A percentile compares a stretch with the other conserved stretches of the same genome.
phyloP scores from a whole-genome alignment of 108 stramenopile species.

The Pseudonitzschia multistriata region DNA sequence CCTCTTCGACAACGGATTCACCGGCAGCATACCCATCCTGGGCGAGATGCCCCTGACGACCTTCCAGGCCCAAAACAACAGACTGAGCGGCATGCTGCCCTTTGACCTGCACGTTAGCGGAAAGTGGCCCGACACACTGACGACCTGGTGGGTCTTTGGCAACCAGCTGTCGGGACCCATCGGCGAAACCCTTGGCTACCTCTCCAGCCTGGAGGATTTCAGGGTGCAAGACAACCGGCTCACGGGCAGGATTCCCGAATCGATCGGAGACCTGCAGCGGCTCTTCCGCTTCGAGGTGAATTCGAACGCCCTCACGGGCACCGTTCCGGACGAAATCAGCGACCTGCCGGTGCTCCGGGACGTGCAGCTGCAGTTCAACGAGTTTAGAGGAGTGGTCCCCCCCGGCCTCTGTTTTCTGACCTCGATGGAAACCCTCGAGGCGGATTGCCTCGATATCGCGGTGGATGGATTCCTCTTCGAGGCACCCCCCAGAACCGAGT shows the following conservation, averaged over 20 bases:
- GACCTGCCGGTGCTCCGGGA: conserved; percentile 14
- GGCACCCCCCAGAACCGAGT: conserved; percentile 6
- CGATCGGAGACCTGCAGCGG: conserved; percentile 1
- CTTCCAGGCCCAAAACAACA: conserved; percentile 14
- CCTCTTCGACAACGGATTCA: conserved; percentile 20
- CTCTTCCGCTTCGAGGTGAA: conserved; percentile 28
- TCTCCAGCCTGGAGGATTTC: conserved; percentile 16
- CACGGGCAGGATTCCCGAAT: conserved; percentile 21
- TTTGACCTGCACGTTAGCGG: conserved; percentile 8
- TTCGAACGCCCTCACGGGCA: conserved; percentile 22
- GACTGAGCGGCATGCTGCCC: conserved; percentile 20
- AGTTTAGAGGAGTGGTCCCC: conserved; percentile 23
- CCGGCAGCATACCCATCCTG: conserved; percentile 25
- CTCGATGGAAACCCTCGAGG: conserved; percentile 25
- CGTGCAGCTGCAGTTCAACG: conserved; percentile 19
- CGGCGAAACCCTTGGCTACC: conserved; percentile 9
- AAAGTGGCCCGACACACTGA: conserved; percentile 17
- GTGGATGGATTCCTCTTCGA: neutral
- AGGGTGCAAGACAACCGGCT: conserved; percentile 16
- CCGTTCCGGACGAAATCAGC: conserved; percentile 14
- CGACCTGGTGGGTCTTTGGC: conserved; percentile 24
- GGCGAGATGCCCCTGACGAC: conserved; percentile 23
- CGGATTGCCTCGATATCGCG: conserved; percentile 21
- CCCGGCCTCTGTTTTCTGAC: conserved; percentile 13
- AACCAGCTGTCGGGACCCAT: conserved; percentile 26